A percentile compares a stretch with the other conserved stretches of the same genome.
These are phyloP conservation scores for Caloboletus inedulis DNA, from an alignment of 1,284 basidiomycete species.

Conservation along the genomic window DNA sequence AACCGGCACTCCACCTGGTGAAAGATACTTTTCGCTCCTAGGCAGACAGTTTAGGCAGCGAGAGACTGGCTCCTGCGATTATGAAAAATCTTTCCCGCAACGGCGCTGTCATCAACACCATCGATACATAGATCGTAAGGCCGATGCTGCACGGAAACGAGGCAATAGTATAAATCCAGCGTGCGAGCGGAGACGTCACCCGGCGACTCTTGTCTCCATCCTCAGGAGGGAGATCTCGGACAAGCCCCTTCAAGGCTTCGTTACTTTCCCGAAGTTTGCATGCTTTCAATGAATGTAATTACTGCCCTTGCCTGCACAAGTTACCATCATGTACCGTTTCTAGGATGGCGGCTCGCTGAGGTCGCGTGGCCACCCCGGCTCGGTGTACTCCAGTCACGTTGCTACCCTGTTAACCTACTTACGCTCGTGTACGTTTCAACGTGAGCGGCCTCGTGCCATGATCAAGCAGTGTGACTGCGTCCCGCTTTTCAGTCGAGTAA, in stretches of 20 bases:
- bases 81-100: background rate
- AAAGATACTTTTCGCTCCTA: no score
- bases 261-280: background rate
- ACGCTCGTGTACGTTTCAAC: background rate
- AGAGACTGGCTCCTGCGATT: background rate
- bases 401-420: background rate
- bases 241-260: background rate
- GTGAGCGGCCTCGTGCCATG: background rate
- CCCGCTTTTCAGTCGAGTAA: background rate
- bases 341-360: background rate
- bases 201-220: no score
- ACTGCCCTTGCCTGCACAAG: no score
- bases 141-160: background rate
- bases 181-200: background rate
- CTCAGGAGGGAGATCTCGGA: background rate
- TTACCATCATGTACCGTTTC: no score
- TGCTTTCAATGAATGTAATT: background rate
- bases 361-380: background rate
- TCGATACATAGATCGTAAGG: background rate
- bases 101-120: background rate
- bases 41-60: background rate
- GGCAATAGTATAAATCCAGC: background rate
- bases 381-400: background rate
- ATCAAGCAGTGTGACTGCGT: background rate
- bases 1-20: no score